Evolutionary conservation across 2,329 filamentous ascomycete genomes (phyloP).

Genomic region (Colletotrichum horii): DNA sequence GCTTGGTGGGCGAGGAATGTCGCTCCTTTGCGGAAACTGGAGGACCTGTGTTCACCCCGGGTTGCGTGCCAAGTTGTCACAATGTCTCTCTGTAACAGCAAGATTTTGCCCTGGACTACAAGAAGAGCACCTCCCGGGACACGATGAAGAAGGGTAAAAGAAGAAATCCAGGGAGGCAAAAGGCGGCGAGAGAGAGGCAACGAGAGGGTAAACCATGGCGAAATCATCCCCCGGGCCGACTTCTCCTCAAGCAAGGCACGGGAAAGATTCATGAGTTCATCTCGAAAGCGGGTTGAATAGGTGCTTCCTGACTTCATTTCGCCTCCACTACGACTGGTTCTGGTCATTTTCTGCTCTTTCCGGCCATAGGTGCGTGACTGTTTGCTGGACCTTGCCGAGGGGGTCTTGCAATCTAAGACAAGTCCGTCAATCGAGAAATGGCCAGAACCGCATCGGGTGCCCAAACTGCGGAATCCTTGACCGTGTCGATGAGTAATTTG

Average conservation of each 20-base stretch:
- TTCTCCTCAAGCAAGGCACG: background rate
- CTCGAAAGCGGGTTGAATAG: background rate
- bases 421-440: background rate
- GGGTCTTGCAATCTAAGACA: constrained; percentile 1
- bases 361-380: background rate
- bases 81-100: background rate
- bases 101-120: background rate
- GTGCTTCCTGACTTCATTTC: background rate
- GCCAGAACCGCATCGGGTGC: background rate
- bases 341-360: constrained; percentile 6
- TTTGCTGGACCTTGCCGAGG: background rate
- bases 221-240: background rate
- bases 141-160: background rate
- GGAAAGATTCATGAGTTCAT: background rate
- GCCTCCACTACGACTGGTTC: background rate
- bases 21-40: background rate
- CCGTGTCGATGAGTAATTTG: background rate
- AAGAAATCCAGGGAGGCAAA: background rate
- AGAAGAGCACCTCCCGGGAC: background rate
- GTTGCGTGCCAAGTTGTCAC: background rate
- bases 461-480: background rate
- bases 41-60: constrained; percentile 1
- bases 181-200: background rate
- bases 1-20: constrained; percentile 12
- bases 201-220: background rate